Evolutionary conservation across 192 early-diverging fungal genomes (phyloP).

Genomic region (Coemansia sp.): DNA sequence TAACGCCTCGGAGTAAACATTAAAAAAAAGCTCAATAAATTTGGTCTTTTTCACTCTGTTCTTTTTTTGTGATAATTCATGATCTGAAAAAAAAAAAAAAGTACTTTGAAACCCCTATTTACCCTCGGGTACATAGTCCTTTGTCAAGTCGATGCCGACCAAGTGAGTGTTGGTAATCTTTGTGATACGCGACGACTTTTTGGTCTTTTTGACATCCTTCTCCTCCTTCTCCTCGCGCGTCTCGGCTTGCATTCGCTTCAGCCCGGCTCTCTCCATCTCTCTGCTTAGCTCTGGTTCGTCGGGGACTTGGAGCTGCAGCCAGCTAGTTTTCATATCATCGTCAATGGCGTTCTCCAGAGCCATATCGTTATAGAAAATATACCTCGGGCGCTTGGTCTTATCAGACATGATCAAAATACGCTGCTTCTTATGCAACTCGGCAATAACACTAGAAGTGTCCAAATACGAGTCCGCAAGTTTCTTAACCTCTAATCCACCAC

Average conservation of each 20-base stretch:
- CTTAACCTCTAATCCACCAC: conserved; percentile 73
- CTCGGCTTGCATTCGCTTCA: conserved; percentile 75
- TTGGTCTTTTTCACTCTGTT: background rate
- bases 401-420: conserved; percentile 65
- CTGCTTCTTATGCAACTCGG: conserved; percentile 49
- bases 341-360: conserved; percentile 23
- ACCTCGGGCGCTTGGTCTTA: conserved; percentile 66
- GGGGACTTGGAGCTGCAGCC: conserved; percentile 68
- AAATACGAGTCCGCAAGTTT: conserved; percentile 77
- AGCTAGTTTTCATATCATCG: conserved; percentile 73
- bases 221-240: conserved; percentile 55
- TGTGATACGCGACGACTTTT: conserved; percentile 65
- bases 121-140: conserved; percentile 61
- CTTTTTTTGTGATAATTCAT: background rate
- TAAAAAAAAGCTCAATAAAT: conserved; percentile 10
- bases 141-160: conserved; percentile 71
- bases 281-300: conserved; percentile 72
- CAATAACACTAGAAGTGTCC: conserved; percentile 37
- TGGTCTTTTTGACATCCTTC: conserved; percentile 63
- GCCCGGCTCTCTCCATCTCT: conserved; percentile 66
- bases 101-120: conserved; percentile 12
- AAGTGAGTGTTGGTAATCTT: conserved; percentile 84
- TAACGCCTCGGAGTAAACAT: conserved; percentile 19
- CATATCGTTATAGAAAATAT: conserved; percentile 69
- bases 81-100: background rate